A percentile compares a stretch with the other conserved stretches of the same genome.
Conservation (phyloP, 352 stramenopile species). For the Globisporangium cederbergense region DNA sequence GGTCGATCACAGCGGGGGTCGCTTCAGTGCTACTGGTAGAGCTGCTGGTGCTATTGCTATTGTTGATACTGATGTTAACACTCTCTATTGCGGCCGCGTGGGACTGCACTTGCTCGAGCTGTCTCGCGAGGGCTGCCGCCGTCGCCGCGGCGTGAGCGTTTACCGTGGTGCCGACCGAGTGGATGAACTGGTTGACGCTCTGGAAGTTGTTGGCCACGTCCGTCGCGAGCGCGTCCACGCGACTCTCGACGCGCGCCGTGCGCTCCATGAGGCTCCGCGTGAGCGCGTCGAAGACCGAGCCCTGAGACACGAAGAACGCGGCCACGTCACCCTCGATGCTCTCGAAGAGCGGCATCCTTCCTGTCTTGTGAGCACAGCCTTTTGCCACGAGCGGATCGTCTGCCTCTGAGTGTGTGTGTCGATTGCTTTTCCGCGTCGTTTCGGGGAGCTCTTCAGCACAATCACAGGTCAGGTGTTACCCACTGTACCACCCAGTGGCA, state of each 20-base stretch:
- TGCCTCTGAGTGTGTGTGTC: neutral
- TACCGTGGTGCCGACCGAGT: slow-evolving; percentile 13
- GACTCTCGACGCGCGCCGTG: slow-evolving; percentile 37
- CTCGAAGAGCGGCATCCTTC: slow-evolving; percentile 62
- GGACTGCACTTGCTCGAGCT: slow-evolving; percentile 5
- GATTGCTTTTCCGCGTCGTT: neutral
- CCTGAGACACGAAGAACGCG: slow-evolving; percentile 69
- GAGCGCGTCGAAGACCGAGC: slow-evolving; percentile 59
- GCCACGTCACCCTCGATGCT: slow-evolving; percentile 55
- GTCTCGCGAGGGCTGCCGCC: slow-evolving; percentile 4
- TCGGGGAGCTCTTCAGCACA: neutral
- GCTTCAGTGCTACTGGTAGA: neutral
- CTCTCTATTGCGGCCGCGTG: neutral
- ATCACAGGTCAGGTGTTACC: neutral
- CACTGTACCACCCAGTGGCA: no score
- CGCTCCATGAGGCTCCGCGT: slow-evolving; percentile 56
- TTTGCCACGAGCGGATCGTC: no score
- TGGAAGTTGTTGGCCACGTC: slow-evolving; percentile 30
- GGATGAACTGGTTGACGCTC: slow-evolving; percentile 29
- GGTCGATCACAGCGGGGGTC: neutral
- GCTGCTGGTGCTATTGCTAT: neutral
- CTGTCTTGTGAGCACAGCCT: neutral
- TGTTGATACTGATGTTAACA: neutral
- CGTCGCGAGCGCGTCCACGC: slow-evolving; percentile 31
- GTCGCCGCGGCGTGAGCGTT: slow-evolving; percentile 19